phyloP scores from a whole-genome alignment of 306 rosid genomes.

The Citrullus amarus region DNA sequence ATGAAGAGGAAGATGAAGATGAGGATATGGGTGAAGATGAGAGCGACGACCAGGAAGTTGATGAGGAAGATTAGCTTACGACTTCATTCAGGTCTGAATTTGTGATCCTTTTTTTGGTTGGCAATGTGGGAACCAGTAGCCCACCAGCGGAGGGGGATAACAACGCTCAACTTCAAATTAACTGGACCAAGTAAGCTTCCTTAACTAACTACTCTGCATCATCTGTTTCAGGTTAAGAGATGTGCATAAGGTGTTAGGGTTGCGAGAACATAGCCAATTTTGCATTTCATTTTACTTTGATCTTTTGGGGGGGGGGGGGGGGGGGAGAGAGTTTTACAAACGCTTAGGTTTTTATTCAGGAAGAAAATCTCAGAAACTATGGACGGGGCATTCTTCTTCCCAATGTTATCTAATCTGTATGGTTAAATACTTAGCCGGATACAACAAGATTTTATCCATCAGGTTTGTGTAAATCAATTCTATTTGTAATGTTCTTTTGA shows the following conservation, averaged over 20 bases:
- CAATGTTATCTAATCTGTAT: background rate
- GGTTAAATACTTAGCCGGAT: background rate
- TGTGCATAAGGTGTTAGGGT: background rate
- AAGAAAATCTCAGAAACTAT: background rate
- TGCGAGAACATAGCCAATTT: background rate
- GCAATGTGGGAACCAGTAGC: background rate
- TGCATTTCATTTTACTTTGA: background rate
- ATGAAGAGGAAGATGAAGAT: constrained; percentile 3
- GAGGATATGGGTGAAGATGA: constrained; percentile 7
- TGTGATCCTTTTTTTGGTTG: background rate
- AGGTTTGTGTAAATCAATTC: background rate
- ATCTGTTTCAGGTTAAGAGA: background rate
- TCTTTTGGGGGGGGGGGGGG: background rate
- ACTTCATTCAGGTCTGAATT: background rate
- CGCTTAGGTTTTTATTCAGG: background rate
- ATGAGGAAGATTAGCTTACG: background rate
- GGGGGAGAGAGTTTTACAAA: background rate
- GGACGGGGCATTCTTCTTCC: background rate
- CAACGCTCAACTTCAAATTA: background rate
- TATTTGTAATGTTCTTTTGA: background rate
- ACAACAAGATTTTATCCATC: background rate
- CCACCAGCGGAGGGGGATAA: background rate
- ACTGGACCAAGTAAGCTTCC: background rate
- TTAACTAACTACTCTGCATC: background rate
- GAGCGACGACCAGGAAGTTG: constrained; percentile 18